Conservation (phyloP, 2,329 filamentous ascomycete genomes). For the Grosmannia penicillata region DNA sequence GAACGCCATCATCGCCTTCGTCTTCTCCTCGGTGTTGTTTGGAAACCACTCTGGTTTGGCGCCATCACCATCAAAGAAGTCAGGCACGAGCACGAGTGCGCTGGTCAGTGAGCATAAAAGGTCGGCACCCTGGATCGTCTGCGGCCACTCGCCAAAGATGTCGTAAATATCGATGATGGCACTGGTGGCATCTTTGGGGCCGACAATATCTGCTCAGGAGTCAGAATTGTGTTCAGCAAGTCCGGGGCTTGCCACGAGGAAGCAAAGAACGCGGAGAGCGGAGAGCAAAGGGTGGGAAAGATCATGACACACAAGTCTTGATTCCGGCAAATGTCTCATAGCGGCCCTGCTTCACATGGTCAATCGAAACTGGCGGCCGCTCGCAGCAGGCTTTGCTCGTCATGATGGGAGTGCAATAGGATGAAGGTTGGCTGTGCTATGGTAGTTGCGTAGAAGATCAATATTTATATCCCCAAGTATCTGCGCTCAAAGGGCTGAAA, state of each 20-base stretch:
- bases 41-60: constrained; percentile 21
- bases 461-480: no score
- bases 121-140: constrained; percentile 34
- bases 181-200: constrained; percentile 18
- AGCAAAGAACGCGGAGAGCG: neutral
- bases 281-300: neutral
- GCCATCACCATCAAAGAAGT: constrained; percentile 22
- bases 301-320: constrained; percentile 23
- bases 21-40: constrained; percentile 28
- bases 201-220: constrained; percentile 18
- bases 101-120: constrained; percentile 21
- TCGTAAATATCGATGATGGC: constrained; percentile 32
- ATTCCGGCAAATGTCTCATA: constrained; percentile 24
- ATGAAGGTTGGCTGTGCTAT: no score
- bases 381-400: constrained; percentile 16
- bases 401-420: constrained; percentile 2
- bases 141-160: constrained; percentile 28
- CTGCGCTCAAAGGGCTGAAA: no score
- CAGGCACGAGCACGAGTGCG: constrained; percentile 25
- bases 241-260: neutral
- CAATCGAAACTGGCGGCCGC: constrained; percentile 22
- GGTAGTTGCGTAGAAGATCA: no score
- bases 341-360: constrained; percentile 24
- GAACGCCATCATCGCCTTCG: constrained; percentile 7
- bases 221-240: neutral